phyloP scores from a whole-genome alignment of 495 filamentous ascomycete species.

The Xylaria bambusicola region DNA sequence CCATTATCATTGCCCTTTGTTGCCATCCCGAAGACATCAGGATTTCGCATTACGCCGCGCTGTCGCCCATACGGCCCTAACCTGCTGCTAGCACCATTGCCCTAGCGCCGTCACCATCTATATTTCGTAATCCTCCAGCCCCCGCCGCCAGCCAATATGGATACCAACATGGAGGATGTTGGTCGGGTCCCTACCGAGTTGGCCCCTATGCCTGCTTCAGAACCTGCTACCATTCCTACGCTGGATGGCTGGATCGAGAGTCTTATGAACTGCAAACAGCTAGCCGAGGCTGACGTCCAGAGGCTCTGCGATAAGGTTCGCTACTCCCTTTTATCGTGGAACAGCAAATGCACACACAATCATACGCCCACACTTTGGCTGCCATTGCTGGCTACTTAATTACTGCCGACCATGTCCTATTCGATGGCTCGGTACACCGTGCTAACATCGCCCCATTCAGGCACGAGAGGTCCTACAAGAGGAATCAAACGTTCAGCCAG shows the following conservation, averaged over 20 bases:
- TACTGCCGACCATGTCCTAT: not conserved
- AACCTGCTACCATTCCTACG: slow-evolving; percentile 86
- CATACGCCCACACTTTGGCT: not conserved
- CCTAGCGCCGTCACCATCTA: not conserved
- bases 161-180: slow-evolving; percentile 98
- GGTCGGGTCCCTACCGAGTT: slow-evolving; percentile 83
- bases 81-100: not conserved
- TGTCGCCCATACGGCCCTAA: not conserved
- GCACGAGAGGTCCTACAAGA: slow-evolving; percentile 95
- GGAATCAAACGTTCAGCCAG: slow-evolving; percentile 97
- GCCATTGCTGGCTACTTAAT: not conserved
- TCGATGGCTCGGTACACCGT: slow-evolving; percentile 3
- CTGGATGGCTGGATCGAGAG: slow-evolving; percentile 98
- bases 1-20: not conserved
- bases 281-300: slow-evolving; percentile 92
- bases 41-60: not conserved
- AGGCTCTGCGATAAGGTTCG: slow-evolving; percentile 93
- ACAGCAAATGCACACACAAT: not conserved
- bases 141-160: slow-evolving; percentile 62
- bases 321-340: slow-evolving; percentile 18
- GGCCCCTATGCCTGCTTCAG: slow-evolving; percentile 67
- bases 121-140: not conserved
- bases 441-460: slow-evolving; percentile 38
- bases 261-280: slow-evolving; percentile 97
- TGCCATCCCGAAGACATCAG: not conserved